Conservation (phyloP, 805 yeast species). For the Saitoella complicata region DNA sequence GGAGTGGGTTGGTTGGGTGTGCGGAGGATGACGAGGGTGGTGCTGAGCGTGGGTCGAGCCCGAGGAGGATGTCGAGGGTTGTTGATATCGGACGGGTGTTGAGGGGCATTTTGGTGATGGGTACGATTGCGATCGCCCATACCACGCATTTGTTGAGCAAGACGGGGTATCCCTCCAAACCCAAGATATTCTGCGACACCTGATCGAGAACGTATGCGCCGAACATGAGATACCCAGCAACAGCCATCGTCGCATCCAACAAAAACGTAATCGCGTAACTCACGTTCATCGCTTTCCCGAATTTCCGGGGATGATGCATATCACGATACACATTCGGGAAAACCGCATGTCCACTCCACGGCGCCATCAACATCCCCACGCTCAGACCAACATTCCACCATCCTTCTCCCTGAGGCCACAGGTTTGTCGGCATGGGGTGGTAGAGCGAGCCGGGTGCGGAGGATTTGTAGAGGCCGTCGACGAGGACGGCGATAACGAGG, state of each 20-base stretch:
- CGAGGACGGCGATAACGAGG: conserved; percentile 39
- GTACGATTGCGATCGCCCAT: conserved; percentile 59
- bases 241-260: conserved; percentile 46
- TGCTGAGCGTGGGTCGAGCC: conserved; percentile 5
- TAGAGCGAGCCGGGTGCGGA: conserved; percentile 61
- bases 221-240: conserved; percentile 64
- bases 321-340: conserved; percentile 64
- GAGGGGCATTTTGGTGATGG: conserved; percentile 70
- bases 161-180: conserved; percentile 50
- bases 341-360: conserved; percentile 75
- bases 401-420: conserved; percentile 41
- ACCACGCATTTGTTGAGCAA: conserved; percentile 38
- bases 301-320: conserved; percentile 56
- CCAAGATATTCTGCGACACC: conserved; percentile 55
- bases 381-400: conserved; percentile 31
- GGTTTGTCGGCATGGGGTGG: conserved; percentile 43
- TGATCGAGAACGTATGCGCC: conserved; percentile 28
- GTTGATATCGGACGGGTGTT: conserved; percentile 70
- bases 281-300: conserved; percentile 32
- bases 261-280: conserved; percentile 43
- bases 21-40: not conserved
- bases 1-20: not conserved
- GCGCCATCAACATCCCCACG: conserved; percentile 30
- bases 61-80: conserved; percentile 42
- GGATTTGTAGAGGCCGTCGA: conserved; percentile 47